Base-by-base conservation (phyloP, 2,329 filamentous ascomycete species). In the Berkeleyomyces rouxiae region DNA sequence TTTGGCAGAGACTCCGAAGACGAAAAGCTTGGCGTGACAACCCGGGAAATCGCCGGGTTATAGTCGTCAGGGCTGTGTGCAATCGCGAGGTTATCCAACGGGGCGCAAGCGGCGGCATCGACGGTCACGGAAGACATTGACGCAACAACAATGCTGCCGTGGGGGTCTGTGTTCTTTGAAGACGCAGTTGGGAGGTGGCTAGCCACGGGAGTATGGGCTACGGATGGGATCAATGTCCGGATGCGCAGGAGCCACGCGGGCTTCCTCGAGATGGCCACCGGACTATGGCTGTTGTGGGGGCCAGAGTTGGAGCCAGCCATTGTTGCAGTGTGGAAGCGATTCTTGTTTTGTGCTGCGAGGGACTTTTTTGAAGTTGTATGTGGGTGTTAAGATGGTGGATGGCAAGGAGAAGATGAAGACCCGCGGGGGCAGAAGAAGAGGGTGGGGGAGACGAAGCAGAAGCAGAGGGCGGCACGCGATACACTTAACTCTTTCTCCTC, bases 191-290 rank as follows among this genome's bases (percentile, higher is more conserved):
- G 23, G 23, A 2, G 23, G 23, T 23, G 23, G 23, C 23, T 23
- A 23, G 23, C 23, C 23, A 23, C 2, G 23, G 23, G 23, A 23
- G 23, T 23, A 23, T 23, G 23, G 23, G 23, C 49, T n/a, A 55
- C 33, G 4, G 10, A 33, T 55, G 65, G 66, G 23, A 58, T 58
- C 7, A 59, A 43, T 3, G 66, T 66, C 47, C 67, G 64, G 7
- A 65, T 62, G 23, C 61, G 66, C 59, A 33, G 33, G 11, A 61
- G 46, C 59, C 59, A 61, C 6, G 59, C 40, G 5, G 59, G 59
- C 49, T 61, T 61, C 13, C 59, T 44, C 23, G 46, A 43, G 31
- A 37, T 5, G 37, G n/a, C 36, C 13, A 7, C 2, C 3, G 49
- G 13, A 37, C 7, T 10, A 55, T 36, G 49, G 33, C 36, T 33